phyloP scores from a whole-genome alignment of 2,329 filamentous ascomycete genomes.

The Aspergillus viridinutans region DNA sequence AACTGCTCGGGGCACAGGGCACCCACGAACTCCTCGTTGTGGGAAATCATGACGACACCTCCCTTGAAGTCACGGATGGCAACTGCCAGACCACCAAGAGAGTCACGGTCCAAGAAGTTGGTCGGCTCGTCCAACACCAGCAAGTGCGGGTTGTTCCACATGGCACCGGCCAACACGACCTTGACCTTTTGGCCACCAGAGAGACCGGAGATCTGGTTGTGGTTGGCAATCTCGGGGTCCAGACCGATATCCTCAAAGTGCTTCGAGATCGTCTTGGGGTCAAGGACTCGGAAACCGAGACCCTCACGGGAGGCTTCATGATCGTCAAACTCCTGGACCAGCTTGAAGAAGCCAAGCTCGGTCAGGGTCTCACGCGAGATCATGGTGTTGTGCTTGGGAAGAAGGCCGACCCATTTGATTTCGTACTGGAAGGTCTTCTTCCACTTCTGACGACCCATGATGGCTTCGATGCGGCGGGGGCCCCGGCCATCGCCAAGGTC shows the following conservation, averaged over 20 bases:
- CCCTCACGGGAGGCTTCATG: constrained; percentile 98
- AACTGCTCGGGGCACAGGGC: constrained; percentile 95
- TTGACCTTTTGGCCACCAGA: constrained; percentile 99
- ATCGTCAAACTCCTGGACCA: constrained; percentile 97
- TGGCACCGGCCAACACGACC: constrained; percentile 90
- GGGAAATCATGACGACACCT: constrained; percentile 97
- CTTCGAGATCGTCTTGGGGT: constrained; percentile 91
- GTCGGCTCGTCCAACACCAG: constrained; percentile 97
- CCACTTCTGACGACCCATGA: constrained; percentile 96
- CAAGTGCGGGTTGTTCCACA: constrained; percentile 99
- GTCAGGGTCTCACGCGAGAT: constrained; percentile 88
- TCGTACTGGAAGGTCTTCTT: constrained; percentile 99
- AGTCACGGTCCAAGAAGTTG: constrained; percentile 98
- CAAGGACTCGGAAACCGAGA: constrained; percentile 89
- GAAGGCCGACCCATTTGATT: constrained; percentile 83
- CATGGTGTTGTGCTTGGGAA: constrained; percentile 91
- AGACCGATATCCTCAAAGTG: constrained; percentile 97
- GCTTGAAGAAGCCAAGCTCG: constrained; percentile 82
- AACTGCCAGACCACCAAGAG: constrained; percentile 91
- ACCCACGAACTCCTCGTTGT: constrained; percentile 98
- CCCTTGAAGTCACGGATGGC: constrained; percentile 98
- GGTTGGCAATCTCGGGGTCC: constrained; percentile 96
- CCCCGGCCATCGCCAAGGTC: constrained; percentile 81
- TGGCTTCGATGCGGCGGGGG: constrained; percentile 70
- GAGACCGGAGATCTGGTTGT: constrained; percentile 94